Conservation (phyloP, 352 stramenopile genomes). For the Pilasporangium apinafurcum region DNA sequence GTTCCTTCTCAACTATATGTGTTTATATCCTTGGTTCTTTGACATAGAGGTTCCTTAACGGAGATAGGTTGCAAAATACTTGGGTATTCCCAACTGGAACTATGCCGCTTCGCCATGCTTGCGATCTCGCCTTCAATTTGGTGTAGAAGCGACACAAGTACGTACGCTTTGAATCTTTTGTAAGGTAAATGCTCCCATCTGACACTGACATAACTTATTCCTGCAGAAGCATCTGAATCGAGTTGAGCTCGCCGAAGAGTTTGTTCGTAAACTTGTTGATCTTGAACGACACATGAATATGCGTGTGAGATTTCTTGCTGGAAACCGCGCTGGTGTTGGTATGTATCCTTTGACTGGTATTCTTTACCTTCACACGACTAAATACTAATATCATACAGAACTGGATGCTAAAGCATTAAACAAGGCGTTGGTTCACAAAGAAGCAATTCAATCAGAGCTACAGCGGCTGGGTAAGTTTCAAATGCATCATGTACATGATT, state of each 20-base stretch:
- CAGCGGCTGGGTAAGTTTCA: conserved; percentile 25
- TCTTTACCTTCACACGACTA: too few species aligned
- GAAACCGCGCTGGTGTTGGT: conserved; percentile 71
- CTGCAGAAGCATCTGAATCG: conserved; percentile 65
- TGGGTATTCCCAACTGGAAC: conserved; percentile 95
- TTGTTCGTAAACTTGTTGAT: conserved; percentile 39
- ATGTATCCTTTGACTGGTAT: background rate
- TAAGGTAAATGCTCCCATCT: background rate
- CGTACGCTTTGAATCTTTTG: background rate
- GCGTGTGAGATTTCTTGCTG: conserved; percentile 68
- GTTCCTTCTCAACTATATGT: background rate
- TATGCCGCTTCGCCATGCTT: conserved; percentile 94
- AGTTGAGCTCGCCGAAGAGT: conserved; percentile 62
- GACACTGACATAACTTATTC: too few species aligned
- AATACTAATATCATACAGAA: conserved; percentile 12
- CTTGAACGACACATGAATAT: conserved; percentile 49
- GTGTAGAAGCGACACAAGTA: conserved; percentile 87
- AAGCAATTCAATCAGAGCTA: conserved; percentile 28
- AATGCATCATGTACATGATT: background rate
- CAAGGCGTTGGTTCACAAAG: conserved; percentile 13
- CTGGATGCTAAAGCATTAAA: conserved; percentile 28
- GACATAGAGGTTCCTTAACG: background rate
- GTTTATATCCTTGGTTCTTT: too few species aligned
- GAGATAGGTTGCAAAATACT: conserved; percentile 67
- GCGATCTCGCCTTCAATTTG: conserved; percentile 92